Conservation (phyloP, 176 grass and related monocot species). For the Aegilops speltoides region DNA sequence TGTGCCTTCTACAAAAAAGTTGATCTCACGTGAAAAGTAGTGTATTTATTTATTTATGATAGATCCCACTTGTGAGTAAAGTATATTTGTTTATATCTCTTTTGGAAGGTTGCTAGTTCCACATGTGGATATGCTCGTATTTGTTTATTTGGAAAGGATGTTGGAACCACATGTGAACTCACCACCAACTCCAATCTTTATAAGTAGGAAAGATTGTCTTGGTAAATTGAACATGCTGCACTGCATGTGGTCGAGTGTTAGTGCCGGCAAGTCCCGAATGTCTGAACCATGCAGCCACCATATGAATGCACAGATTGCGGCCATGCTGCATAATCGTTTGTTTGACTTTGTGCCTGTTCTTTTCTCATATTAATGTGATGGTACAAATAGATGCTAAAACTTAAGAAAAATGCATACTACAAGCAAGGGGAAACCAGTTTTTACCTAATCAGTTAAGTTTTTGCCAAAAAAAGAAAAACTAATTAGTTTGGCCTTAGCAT, state of each 20-base stretch:
- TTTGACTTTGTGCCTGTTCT: background rate
- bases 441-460: background rate
- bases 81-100: too few relatives aligned
- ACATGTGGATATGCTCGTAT: too few relatives aligned
- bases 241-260: background rate
- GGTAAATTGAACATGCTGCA: background rate
- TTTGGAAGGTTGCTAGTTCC: too few relatives aligned
- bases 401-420: background rate
- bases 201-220: background rate
- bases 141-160: too few relatives aligned
- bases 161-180: too few relatives aligned
- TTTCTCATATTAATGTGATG: constrained; percentile 7
- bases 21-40: too few relatives aligned
- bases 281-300: background rate
- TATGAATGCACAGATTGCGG: background rate
- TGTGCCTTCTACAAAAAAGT: too few relatives aligned
- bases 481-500: background rate
- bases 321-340: background rate
- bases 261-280: background rate
- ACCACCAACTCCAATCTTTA: too few relatives aligned
- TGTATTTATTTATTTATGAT: too few relatives aligned
- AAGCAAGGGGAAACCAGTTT: background rate
- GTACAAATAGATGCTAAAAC: background rate
- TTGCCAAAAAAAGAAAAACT: too few relatives aligned
- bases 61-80: too few relatives aligned